Percentiles rank a stretch among this genome's conserved stretches.
Evolutionary conservation across 2,329 filamentous ascomycete species (phyloP).

Genomic region (Colletotrichum salicis): DNA sequence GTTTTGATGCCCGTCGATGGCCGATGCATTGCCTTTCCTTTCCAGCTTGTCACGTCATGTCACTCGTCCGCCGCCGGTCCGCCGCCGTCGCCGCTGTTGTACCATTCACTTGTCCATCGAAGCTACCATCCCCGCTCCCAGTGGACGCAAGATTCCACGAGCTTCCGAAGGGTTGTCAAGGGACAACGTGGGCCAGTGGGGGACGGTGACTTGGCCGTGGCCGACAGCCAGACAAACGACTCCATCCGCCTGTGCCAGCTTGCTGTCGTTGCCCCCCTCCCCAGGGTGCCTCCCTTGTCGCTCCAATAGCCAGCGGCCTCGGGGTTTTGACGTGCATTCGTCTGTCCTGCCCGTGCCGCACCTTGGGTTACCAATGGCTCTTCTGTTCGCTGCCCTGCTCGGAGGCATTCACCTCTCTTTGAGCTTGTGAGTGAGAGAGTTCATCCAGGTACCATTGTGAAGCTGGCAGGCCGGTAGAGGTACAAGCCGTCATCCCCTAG

Average conservation of each 20-base stretch:
- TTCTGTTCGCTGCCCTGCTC: constrained; percentile 5
- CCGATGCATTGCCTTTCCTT: constrained; percentile 1
- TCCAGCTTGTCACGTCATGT: constrained; percentile 5
- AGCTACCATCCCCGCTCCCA: constrained; percentile 19
- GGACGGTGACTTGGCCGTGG: constrained; percentile 25
- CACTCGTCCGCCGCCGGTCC: constrained; percentile 5
- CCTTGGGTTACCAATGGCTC: constrained; percentile 20
- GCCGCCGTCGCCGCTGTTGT: constrained; percentile 25
- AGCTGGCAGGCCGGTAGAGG: constrained; percentile 4
- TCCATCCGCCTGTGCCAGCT: constrained; percentile 18
- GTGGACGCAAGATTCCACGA: constrained; percentile 32
- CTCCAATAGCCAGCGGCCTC: constrained; percentile 26
- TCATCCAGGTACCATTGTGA: constrained; percentile 21
- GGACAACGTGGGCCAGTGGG: constrained; percentile 34
- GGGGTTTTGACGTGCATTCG: constrained; percentile 30
- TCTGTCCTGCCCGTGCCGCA: constrained; percentile 15
- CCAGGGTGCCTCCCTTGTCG: constrained; percentile 1
- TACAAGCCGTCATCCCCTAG: constrained; percentile 13
- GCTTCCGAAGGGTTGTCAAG: constrained; percentile 27
- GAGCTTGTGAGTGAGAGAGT: constrained; percentile 8
- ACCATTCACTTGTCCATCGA: constrained; percentile 22
- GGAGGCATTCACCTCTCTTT: constrained; percentile 21
- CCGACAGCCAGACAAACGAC: neutral
- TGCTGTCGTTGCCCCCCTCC: neutral
- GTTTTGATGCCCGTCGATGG: constrained; percentile 1